These are phyloP conservation scores for Achlya hypogyna DNA, from an alignment of 352 stramenopile genomes.

Conservation along the genomic window DNA sequence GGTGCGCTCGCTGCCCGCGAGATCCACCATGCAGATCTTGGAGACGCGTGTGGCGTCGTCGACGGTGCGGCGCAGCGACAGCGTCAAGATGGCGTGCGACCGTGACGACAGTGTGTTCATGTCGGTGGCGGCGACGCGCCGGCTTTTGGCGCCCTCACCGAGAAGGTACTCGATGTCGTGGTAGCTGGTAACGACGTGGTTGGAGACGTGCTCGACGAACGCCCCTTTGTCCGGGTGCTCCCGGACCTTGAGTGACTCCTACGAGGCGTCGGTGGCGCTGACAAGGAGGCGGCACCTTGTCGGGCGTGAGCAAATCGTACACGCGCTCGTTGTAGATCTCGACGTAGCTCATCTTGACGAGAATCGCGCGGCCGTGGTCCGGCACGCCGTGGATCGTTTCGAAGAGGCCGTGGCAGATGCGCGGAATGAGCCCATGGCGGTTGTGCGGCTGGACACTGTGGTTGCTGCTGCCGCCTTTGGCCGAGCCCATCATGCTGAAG, in stretches of 20 bases:
- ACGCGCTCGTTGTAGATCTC: constrained; percentile 74
- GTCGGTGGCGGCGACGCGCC: constrained; percentile 41
- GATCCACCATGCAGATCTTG: constrained; percentile 66
- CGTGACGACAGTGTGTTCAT: constrained; percentile 39
- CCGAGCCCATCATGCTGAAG: constrained; percentile 24
- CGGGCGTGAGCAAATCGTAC: constrained; percentile 44
- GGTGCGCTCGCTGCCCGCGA: constrained; percentile 54
- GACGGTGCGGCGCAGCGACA: constrained; percentile 29
- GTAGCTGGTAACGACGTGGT: constrained; percentile 37
- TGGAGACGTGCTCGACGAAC: constrained; percentile 50
- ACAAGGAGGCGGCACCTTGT: background rate
- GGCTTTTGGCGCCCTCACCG: constrained; percentile 48
- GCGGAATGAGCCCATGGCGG: constrained; percentile 42
- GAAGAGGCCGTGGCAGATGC: constrained; percentile 54
- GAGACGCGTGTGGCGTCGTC: constrained; percentile 7
- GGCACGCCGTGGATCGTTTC: constrained; percentile 30
- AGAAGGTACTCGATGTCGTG: constrained; percentile 46
- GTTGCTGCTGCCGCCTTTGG: constrained; percentile 6
- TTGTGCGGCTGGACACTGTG: background rate
- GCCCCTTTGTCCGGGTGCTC: constrained; percentile 60
- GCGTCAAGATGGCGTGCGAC: constrained; percentile 55
- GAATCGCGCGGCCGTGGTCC: constrained; percentile 13
- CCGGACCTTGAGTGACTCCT: constrained; percentile 53
- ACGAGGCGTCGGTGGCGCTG: background rate
- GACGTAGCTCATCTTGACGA: constrained; percentile 65